Evolutionary conservation across 768 basidiomycete genomes (phyloP).

Genomic region (Suillus luteus): DNA sequence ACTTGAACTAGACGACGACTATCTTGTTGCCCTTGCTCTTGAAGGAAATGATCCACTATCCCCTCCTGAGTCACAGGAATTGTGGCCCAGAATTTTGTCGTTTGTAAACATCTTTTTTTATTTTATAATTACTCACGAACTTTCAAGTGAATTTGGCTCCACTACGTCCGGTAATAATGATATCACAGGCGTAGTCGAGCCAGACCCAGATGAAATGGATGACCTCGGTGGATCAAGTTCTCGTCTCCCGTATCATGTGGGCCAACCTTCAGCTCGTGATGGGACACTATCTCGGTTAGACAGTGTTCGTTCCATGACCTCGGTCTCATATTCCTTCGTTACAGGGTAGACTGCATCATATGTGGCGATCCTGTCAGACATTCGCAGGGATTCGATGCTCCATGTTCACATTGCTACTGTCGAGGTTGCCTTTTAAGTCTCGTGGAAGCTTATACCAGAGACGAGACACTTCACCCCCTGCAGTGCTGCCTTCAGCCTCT

Average conservation of each 20-base stretch:
- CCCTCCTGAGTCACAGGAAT: conserved; percentile 21
- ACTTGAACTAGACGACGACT: conserved; percentile 36
- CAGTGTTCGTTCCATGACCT: not conserved
- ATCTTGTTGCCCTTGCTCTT: conserved; percentile 41
- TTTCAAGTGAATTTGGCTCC: conserved; percentile 2
- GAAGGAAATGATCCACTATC: conserved; percentile 26
- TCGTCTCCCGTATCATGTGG: not conserved
- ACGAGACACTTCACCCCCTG: conserved; percentile 54
- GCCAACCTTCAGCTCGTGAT: not conserved
- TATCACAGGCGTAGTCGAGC: not conserved
- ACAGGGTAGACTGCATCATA: conserved; percentile 40
- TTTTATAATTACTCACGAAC: not conserved
- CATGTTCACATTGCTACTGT: conserved; percentile 52
- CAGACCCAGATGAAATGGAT: not conserved
- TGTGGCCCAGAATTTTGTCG: not conserved
- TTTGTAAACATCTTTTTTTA: not conserved
- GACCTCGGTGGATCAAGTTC: not conserved
- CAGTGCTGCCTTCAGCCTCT: conserved; percentile 49
- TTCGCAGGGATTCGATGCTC: conserved; percentile 35
- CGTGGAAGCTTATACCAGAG: conserved; percentile 43
- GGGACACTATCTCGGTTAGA: not conserved
- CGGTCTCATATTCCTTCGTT: not conserved
- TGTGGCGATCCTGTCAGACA: conserved; percentile 40
- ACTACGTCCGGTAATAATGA: not conserved
- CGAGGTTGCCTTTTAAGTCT: conserved; percentile 43